Evolutionary conservation across 1,139 yeast species (phyloP).

Genomic region (Geotrichum candidum): DNA sequence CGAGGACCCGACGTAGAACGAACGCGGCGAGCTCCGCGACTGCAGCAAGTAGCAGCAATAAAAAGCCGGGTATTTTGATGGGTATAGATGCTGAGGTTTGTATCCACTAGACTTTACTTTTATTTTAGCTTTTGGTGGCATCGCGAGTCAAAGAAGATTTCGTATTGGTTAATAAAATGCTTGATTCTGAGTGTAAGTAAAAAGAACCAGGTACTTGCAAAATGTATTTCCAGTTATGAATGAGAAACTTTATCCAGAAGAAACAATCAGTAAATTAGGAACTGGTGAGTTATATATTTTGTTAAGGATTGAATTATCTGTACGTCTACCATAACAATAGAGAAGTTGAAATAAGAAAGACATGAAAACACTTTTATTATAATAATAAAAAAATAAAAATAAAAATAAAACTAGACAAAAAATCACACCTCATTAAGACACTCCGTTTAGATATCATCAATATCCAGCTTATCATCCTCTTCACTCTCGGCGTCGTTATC

Average conservation of each 20-base stretch:
- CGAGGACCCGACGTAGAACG: conserved; percentile 71
- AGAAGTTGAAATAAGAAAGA: not conserved
- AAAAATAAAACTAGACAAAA: not conserved
- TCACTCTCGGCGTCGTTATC: conserved; percentile 87
- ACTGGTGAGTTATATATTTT: not conserved
- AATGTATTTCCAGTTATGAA: no score
- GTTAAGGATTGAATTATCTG: not conserved
- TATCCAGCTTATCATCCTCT: conserved; percentile 68
- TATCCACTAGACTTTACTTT: not conserved
- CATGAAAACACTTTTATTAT: not conserved
- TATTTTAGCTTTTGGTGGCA: not conserved
- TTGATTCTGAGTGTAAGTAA: not conserved
- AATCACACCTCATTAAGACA: not conserved
- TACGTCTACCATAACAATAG: not conserved
- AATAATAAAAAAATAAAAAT: not conserved
- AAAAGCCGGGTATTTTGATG: conserved; percentile 30
- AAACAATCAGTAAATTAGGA: not conserved
- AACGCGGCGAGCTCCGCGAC: conserved; percentile 48
- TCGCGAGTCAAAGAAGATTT: not conserved
- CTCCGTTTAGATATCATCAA: conserved; percentile 63
- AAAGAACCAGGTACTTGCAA: not conserved
- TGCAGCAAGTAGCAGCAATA: conserved; percentile 66
- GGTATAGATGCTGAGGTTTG: conserved; percentile 7
- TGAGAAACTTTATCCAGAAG: no score
- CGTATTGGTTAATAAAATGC: not conserved